Base-by-base conservation (phyloP, 345 rosid genomes). In the Rhodamnia rubescens region DNA sequence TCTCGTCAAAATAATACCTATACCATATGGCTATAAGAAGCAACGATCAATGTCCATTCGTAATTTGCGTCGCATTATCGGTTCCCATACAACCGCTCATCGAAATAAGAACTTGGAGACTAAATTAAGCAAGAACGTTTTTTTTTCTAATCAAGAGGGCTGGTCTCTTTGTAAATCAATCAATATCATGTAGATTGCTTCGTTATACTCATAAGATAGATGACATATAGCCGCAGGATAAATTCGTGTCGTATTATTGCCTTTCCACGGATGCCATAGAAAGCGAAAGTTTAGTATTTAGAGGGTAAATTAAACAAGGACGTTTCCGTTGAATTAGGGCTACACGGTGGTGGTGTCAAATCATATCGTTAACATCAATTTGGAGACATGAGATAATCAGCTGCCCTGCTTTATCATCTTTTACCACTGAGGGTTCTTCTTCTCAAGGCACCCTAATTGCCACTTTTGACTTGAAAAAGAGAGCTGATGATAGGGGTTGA, bases 381-480 rank as follows among this genome's bases (percentile, higher is more conserved):
- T 69, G 80, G 47, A 36, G 80, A 36, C 80, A 20, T 18, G 47
- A 69, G 47, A 21, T 69, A 36, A 18, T 69, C 47, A 4, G 11
- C 47, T 4, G 36, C 24, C 47, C 11, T 69, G 80, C 47, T 32
- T 69, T 69, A 69, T 36, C 11, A 27, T 18, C 47, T 69, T 18
- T 36, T 18, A 8, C 24, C 26, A 18, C 4, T 18, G 47, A 36
- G 26, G 24, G 80, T 69, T 69, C 44, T 36, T 29, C 74, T 61
- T 69, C 80, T 69, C 80, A 69, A 69, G 80, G 80, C 80, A 36
- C 80, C 40, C 47, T 69, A 69, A 69, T 69, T 69, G 80, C 80
- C 47, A 36, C 80, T 69, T 69, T 69, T 69, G 80, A 69, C 80
- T 69, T 69, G 13, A 4, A 21, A 36, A 69, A 69, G 52, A 36